Base-by-base conservation (phyloP, 345 rosid genomes). In the Lepidium aucheri region DNA sequence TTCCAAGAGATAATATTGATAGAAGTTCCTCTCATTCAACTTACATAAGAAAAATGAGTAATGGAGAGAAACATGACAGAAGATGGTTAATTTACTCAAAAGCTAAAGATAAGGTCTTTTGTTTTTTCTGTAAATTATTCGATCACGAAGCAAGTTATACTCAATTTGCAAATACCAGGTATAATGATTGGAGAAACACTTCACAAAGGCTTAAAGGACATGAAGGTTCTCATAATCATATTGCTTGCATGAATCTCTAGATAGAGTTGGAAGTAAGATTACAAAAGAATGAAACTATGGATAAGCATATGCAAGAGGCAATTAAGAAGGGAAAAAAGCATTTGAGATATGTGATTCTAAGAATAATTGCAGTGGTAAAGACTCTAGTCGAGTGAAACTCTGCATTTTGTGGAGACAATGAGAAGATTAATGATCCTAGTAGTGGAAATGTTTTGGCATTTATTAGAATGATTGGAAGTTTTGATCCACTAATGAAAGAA, bases 71-170 rank as follows among this genome's bases (percentile, higher is more conserved):
- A 24, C 34, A 24, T 20, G 47, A 39, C 18, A 13, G 46, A 35
- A 57, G 20, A 38, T 50, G 58, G 68, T 39, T 63, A 15, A 13
- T 50, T 50, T 63, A 50, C 38, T 63, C 45, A 11, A 63, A 49
- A 51, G 6, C 14, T 38, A 16, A 51, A 50, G 39, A 50, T 3
- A 49, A 22, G n/a, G 9, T 50, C 3, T 51, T 64, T 50, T 64
- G 26, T 26, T 64, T 64, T 38, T 64, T 49, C 2, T 64, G 40
- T 26, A 64, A 50, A 15, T 26, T 50, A 51, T 64, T 39, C 28
- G 28, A 3, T 7, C 17, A 39, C 9, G 49, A 51, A 7, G 11
- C 39, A 39, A 6, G 0, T 64, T 28, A 28, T 51, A 16, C 49
- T 50, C 1, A 14, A 3, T 38, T 64, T 11, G 59, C 18, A 26